phyloP scores from a whole-genome alignment of 2,329 filamentous ascomycete species.

The Sporothrix schenckii region DNA sequence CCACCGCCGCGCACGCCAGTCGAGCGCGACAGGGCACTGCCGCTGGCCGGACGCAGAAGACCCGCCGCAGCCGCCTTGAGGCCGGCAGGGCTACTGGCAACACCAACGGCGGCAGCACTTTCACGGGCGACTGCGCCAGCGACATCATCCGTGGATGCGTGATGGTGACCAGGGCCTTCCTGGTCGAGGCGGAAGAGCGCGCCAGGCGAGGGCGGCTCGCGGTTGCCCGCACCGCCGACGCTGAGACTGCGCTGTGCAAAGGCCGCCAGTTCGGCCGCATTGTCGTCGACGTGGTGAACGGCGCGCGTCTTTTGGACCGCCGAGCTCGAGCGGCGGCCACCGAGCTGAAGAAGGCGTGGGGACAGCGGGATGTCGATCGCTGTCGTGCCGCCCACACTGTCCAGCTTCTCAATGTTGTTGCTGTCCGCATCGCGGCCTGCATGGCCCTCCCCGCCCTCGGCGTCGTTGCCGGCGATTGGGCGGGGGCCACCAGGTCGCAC shows the following conservation, averaged over 20 bases:
- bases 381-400: constrained; percentile 57
- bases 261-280: constrained; percentile 60
- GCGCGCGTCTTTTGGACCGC: constrained; percentile 65
- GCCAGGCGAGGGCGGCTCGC: constrained; percentile 67
- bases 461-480: background rate
- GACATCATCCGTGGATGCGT: background rate
- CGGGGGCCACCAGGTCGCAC: constrained; percentile 36
- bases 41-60: constrained; percentile 28
- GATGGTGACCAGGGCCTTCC: constrained; percentile 42
- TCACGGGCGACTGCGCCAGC: background rate
- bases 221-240: constrained; percentile 66
- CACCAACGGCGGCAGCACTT: background rate
- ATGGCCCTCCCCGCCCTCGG: background rate
- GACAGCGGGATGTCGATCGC: constrained; percentile 76
- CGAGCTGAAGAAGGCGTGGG: constrained; percentile 55
- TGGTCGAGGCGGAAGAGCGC: constrained; percentile 57
- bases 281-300: constrained; percentile 52
- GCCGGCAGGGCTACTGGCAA: background rate
- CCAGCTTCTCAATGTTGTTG: constrained; percentile 40
- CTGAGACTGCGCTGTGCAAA: constrained; percentile 69
- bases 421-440: constrained; percentile 35
- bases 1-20: background rate
- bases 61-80: constrained; percentile 22
- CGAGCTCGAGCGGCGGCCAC: constrained; percentile 66
- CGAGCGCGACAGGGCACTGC: constrained; percentile 26